Percentiles rank a stretch among this genome's conserved stretches.
These are phyloP conservation scores for Blastobotrys parvus DNA, from an alignment of 805 yeast species.

Conservation along the genomic window DNA sequence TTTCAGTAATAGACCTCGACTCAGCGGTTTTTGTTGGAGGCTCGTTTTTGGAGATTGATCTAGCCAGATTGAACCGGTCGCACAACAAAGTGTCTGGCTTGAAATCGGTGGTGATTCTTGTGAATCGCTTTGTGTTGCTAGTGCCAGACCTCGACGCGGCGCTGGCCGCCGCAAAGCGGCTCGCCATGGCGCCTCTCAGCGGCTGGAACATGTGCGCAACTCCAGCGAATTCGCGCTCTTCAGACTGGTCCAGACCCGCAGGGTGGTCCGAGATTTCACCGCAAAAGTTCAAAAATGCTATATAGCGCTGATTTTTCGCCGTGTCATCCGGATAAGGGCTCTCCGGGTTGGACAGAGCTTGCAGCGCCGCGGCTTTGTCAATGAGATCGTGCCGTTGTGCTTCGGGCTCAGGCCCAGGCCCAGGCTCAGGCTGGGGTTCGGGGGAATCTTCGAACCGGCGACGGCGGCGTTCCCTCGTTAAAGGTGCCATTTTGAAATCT, in stretches of 20 bases:
- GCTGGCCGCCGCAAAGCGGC: constrained; percentile 16
- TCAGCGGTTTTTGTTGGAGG: too few relatives aligned
- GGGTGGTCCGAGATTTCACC: constrained; percentile 7
- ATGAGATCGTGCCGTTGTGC: background rate
- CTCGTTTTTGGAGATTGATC: constrained; percentile 1
- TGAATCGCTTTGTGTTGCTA: constrained; percentile 17
- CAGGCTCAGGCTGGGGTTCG: too few relatives aligned
- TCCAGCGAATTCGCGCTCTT: constrained; percentile 16
- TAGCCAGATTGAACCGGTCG: constrained; percentile 20
- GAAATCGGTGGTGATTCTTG: constrained; percentile 14
- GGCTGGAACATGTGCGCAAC: constrained; percentile 22
- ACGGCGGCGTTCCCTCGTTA: background rate
- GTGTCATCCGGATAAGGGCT: constrained; percentile 18
- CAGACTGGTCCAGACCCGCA: constrained; percentile 12
- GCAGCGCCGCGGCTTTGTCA: constrained; percentile 5
- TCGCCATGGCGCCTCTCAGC: constrained; percentile 19
- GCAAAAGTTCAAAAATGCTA: constrained; percentile 15
- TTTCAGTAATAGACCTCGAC: too few relatives aligned
- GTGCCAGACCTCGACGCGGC: constrained; percentile 1
- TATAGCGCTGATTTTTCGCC: constrained; percentile 17
- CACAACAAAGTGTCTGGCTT: constrained; percentile 20
- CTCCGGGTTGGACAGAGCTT: constrained; percentile 13
- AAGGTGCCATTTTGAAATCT: background rate
- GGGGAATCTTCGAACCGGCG: background rate
- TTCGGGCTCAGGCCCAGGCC: background rate